Conservation (phyloP, 768 basidiomycete species). For the Coprinellus micaceus region DNA sequence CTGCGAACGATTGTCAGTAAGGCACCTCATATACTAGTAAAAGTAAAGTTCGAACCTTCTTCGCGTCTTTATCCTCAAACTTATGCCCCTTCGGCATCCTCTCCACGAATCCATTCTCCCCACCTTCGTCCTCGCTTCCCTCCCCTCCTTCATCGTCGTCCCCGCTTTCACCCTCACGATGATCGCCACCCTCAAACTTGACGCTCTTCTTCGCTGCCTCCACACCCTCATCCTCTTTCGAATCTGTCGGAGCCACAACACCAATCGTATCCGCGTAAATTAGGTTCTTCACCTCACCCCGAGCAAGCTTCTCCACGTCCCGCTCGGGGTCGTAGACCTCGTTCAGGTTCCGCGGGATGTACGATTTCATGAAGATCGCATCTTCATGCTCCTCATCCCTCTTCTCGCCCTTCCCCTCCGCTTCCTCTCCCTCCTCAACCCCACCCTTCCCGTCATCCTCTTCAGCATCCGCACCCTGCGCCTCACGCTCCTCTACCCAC, state of each 20-base stretch:
- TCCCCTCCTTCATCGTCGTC: conserved; percentile 31
- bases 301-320: conserved; percentile 71
- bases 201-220: conserved; percentile 11
- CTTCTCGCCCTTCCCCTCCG: conserved; percentile 9
- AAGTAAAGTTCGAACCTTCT: conserved; percentile 57
- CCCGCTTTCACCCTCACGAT: conserved; percentile 19
- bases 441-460: conserved; percentile 15
- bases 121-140: conserved; percentile 34
- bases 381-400: conserved; percentile 65
- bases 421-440: conserved; percentile 9
- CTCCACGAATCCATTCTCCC: conserved; percentile 42
- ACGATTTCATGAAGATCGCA: conserved; percentile 82
- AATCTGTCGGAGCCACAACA: conserved; percentile 44
- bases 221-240: conserved; percentile 6
- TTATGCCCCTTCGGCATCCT: conserved; percentile 79
- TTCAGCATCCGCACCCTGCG: conserved; percentile 13
- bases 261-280: conserved; percentile 91
- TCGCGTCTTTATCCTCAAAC: conserved; percentile 87
- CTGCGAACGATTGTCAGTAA: conserved; percentile 36
- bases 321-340: conserved; percentile 95
- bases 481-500: conserved; percentile 43
- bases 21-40: not conserved
- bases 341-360: conserved; percentile 88
- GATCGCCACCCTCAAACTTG: not conserved
- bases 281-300: conserved; percentile 67